A percentile compares a stretch with the other conserved stretches of the same genome.
Conservation (phyloP, 2,329 filamentous ascomycete species). For the Alternaria alternata region DNA sequence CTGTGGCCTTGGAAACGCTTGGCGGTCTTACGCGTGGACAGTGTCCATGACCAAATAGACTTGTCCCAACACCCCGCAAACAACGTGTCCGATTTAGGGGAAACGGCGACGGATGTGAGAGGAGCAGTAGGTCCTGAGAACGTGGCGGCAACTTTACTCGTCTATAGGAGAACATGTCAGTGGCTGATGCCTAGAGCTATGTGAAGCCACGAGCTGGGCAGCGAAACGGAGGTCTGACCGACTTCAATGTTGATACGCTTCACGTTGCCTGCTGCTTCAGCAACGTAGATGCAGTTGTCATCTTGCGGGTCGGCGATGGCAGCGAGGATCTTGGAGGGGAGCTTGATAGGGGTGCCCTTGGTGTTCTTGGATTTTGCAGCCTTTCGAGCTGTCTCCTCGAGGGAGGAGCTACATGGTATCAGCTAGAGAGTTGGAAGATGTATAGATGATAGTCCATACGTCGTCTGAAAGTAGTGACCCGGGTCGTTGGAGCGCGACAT, state of each 20-base stretch:
- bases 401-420: slow-evolving; percentile 55
- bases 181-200: neutral
- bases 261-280: slow-evolving; percentile 85
- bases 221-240: slow-evolving; percentile 55
- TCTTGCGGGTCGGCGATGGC: slow-evolving; percentile 72
- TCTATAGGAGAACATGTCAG: slow-evolving; percentile 31
- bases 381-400: slow-evolving; percentile 66
- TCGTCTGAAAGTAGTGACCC: slow-evolving; percentile 90
- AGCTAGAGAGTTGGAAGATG: slow-evolving; percentile 9
- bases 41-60: slow-evolving; percentile 81
- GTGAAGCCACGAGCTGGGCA: slow-evolving; percentile 3
- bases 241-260: slow-evolving; percentile 79
- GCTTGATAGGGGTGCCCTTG: slow-evolving; percentile 78
- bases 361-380: slow-evolving; percentile 80
- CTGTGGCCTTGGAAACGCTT: slow-evolving; percentile 76
- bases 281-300: slow-evolving; percentile 73
- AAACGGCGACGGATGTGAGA: slow-evolving; percentile 57
- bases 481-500: slow-evolving; percentile 63
- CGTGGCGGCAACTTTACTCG: slow-evolving; percentile 51
- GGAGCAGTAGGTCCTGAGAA: slow-evolving; percentile 82
- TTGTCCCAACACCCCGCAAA: slow-evolving; percentile 97
- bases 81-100: slow-evolving; percentile 58
- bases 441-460: slow-evolving; percentile 64
- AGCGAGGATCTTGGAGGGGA: slow-evolving; percentile 87
- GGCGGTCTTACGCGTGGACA: slow-evolving; percentile 55